A percentile compares a stretch with the other conserved stretches of the same genome.
phyloP scores from a whole-genome alignment of 768 basidiomycete genomes.

The Obba rivulosa region DNA sequence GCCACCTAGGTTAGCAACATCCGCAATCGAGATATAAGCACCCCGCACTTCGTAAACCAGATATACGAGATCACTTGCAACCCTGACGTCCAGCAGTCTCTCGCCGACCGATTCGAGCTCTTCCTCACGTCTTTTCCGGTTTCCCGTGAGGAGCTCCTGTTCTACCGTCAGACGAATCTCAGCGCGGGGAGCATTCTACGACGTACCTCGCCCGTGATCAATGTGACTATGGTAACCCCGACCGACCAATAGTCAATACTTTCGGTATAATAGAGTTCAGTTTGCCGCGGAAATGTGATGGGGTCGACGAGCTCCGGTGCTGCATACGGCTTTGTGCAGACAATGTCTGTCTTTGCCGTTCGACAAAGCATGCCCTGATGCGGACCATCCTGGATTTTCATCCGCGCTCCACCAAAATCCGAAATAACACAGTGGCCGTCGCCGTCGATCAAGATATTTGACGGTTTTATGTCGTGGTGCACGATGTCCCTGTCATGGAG shows the following conservation, averaged over 20 bases:
- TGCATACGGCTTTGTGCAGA: conserved; percentile 16
- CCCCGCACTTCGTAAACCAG: no score
- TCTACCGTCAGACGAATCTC: neutral
- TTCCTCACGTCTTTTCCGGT: no score
- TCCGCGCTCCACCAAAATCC: conserved; percentile 47
- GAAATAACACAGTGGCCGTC: conserved; percentile 41
- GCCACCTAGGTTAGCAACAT: no score
- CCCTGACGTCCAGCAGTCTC: no score
- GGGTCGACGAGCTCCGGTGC: conserved; percentile 19
- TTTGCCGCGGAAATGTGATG: neutral
- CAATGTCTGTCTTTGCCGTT: neutral
- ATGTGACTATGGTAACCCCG: conserved; percentile 39
- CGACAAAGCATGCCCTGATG: conserved; percentile 20
- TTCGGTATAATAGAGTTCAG: conserved; percentile 35
- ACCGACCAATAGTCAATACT: conserved; percentile 47
- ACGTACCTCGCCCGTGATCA: conserved; percentile 23
- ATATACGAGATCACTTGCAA: no score
- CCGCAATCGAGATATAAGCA: no score
- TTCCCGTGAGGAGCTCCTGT: no score
- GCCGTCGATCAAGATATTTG: conserved; percentile 37
- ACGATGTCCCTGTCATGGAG: conserved; percentile 49
- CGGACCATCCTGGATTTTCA: conserved; percentile 38
- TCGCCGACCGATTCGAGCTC: no score
- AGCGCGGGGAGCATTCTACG: neutral
- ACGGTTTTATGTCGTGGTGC: conserved; percentile 54